Evolutionary conservation across 164 flowering plant species (phyloP).

Genomic region (Vitis labrusca): DNA sequence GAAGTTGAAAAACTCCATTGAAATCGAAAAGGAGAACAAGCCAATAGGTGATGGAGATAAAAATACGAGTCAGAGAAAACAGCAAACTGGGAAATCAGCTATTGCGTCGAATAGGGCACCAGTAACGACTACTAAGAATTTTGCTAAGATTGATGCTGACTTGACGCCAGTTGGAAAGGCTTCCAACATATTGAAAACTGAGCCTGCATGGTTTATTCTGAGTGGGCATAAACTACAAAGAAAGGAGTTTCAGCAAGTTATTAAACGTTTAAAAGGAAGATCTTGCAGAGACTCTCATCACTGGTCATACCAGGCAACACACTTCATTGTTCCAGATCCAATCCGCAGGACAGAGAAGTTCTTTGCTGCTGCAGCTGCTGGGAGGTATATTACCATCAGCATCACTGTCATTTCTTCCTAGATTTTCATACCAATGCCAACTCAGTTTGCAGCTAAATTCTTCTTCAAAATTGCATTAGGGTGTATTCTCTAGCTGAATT

Average conservation of each 20-base stretch:
- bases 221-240: conserved; percentile 85
- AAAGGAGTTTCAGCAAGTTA: conserved; percentile 77
- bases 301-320: conserved; percentile 98
- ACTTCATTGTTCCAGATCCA: conserved; percentile 81
- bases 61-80: conserved; percentile 16
- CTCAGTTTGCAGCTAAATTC: too few species aligned
- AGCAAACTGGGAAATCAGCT: conserved; percentile 16
- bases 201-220: conserved; percentile 65
- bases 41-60: conserved; percentile 24
- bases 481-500: too few species aligned
- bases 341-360: conserved; percentile 88
- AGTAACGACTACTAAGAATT: conserved; percentile 13
- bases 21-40: conserved; percentile 53
- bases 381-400: conserved; percentile 50
- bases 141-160: conserved; percentile 9
- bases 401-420: neutral
- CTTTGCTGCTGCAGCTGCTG: conserved; percentile 98
- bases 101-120: conserved; percentile 18
- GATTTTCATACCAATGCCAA: too few species aligned
- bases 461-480: too few species aligned
- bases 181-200: conserved; percentile 17
- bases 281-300: conserved; percentile 85
- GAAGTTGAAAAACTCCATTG: conserved; percentile 20
- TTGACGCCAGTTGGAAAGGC: neutral
- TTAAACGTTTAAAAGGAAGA: conserved; percentile 71